A percentile compares a stretch with the other conserved stretches of the same genome.
Conservation (phyloP, 2,329 filamentous ascomycete species). For the Aureobasidium melanogenum region DNA sequence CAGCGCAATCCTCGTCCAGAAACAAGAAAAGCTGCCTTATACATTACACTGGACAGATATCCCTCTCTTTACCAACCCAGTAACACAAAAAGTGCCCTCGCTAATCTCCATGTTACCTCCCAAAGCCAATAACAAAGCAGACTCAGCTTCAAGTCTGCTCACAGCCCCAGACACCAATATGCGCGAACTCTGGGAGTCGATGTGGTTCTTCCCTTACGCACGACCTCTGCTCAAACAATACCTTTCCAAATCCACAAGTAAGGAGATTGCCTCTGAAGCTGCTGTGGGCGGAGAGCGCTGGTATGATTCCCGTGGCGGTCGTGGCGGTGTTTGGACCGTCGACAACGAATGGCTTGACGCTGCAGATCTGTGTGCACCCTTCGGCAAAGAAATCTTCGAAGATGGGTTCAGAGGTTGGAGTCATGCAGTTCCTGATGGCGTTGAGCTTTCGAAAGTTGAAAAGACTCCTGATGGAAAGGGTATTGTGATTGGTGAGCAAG, state of each 20-base stretch:
- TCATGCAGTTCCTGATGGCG: neutral
- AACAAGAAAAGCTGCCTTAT: neutral
- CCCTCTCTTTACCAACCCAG: constrained; percentile 5
- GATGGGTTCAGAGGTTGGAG: neutral
- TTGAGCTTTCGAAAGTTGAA: neutral
- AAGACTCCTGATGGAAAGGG: constrained; percentile 5
- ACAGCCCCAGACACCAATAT: neutral
- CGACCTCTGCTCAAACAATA: constrained; percentile 6
- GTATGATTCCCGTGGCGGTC: constrained; percentile 4
- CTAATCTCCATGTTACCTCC: constrained; percentile 1
- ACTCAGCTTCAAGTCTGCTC: neutral
- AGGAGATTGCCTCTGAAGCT: constrained; percentile 9
- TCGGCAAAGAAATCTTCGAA: constrained; percentile 2
- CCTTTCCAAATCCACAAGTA: neutral
- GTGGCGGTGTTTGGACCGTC: constrained; percentile 9
- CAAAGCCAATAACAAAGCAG: neutral
- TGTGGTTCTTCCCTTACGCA: constrained; percentile 10
- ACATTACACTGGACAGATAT: neutral
- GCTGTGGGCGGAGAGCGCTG: constrained; percentile 5
- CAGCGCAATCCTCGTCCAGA: neutral
- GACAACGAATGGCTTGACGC: constrained; percentile 7
- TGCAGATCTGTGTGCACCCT: neutral
- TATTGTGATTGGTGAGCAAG: neutral
- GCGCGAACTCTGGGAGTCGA: neutral
- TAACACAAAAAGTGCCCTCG: neutral